phyloP scores from a whole-genome alignment of 2,329 filamentous ascomycete species.

The Hymenoscyphus fraxineus region DNA sequence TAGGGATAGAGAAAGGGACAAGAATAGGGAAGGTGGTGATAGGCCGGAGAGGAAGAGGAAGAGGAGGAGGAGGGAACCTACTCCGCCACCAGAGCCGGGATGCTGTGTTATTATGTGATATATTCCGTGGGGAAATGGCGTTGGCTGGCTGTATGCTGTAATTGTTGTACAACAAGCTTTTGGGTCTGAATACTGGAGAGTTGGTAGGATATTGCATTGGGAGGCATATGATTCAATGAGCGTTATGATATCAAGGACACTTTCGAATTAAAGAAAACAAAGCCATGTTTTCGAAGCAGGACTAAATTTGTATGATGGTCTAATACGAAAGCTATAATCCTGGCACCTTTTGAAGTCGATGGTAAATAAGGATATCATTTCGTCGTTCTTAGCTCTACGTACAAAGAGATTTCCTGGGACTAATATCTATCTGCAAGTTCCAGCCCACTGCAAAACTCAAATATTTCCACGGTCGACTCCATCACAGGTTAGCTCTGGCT shows the following conservation, averaged over 20 bases:
- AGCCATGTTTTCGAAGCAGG: too few relatives aligned
- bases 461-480: not conserved
- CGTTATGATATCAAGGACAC: not conserved
- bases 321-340: too few relatives aligned
- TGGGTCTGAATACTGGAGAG: not conserved
- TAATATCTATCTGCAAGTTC: not conserved
- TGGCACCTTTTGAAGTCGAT: too few relatives aligned
- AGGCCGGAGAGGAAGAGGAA: not conserved
- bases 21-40: not conserved
- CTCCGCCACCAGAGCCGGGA: not conserved
- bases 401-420: not conserved
- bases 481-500: slow-evolving; percentile 48
- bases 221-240: not conserved
- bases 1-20: not conserved
- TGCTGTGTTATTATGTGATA: not conserved
- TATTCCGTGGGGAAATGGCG: not conserved
- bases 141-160: not conserved
- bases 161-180: not conserved
- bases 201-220: not conserved
- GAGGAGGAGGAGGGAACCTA: not conserved
- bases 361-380: not conserved
- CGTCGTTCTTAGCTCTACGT: not conserved
- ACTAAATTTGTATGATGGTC: too few relatives aligned
- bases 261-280: too few relatives aligned
- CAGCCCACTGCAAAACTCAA: not conserved